Base-by-base conservation (phyloP, 192 early-diverging fungal species). In the Phlyctochytrium bullatum region DNA sequence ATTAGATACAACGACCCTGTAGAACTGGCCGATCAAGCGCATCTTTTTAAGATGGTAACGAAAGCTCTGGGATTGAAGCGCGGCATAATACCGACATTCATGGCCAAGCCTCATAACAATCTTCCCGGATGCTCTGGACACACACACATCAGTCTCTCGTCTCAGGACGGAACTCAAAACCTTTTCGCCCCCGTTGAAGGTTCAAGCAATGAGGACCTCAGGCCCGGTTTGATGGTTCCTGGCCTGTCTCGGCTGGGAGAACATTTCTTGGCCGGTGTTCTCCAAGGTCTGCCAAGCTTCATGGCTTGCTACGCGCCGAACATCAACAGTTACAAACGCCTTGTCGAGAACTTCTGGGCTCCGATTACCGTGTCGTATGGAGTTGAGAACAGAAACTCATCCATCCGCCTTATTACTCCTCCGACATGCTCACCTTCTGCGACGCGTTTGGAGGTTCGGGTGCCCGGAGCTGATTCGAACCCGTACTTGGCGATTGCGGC, bases 311-410 rank as follows among this genome's bases (percentile, higher is more conserved):
- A 90, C 27, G 90, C 90, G 1, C 92, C 92, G 0, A 93, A 84
- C 30, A 80, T 93, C 75, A 93, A 93, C 73, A 85, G 83, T 60
- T 92, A 93, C 75, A 93, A 93, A 68, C 86, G 92, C 30, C 69
- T 93, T 24, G 88, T 89, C 16, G 89, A 88, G 73, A 90, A 89
- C 72, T 91, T 86, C 66, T 93, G 92, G 92, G 92, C 92, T 25
- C 92, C 92, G 0, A 78, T 91, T 1, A 91, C 86, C 4, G 84
- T 90, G 36, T 89, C 88, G 0, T 93, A 91, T 83, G 90, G 92
- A 25, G 77, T 90, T 36, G 90, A 92, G 59, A 86, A 87, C 58
- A 79, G 92, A 31, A 80, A 80, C 1, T 73, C 88, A 0, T 86
- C 92, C 20, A 80, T 93, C 54, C 88, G 92, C 24, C 72, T 91